phyloP scores from a whole-genome alignment of 2,329 filamentous ascomycete species.

The Scedosporium apiospermum region DNA sequence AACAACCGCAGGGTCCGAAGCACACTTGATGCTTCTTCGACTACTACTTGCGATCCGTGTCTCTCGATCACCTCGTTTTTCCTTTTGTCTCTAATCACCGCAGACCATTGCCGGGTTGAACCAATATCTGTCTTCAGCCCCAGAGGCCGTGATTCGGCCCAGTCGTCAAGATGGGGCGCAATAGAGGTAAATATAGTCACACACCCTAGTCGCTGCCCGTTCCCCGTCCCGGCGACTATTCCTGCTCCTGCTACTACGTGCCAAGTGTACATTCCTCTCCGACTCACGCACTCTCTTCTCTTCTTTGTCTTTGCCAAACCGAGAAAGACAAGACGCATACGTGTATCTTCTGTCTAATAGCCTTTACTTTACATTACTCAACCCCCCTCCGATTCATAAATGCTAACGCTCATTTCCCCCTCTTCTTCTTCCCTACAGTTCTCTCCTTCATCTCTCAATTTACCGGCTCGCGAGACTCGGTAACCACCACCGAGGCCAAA shows the following conservation, averaged over 20 bases:
- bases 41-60: neutral
- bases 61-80: neutral
- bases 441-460: slow-evolving; percentile 83
- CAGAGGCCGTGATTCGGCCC: neutral
- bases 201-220: neutral
- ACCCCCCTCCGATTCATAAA: neutral
- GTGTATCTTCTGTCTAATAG: neutral
- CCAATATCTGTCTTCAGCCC: neutral
- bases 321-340: neutral
- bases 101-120: neutral
- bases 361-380: neutral
- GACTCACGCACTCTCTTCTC: neutral
- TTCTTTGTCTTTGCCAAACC: neutral
- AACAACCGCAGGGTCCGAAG: neutral
- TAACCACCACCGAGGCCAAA: neutral
- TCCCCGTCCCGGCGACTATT: neutral
- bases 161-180: slow-evolving; percentile 1
- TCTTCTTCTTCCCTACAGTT: slow-evolving; percentile 39
- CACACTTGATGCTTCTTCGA: neutral
- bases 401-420: neutral
- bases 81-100: neutral
- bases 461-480: slow-evolving; percentile 33
- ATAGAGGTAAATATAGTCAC: slow-evolving; percentile 4
- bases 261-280: neutral
- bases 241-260: neutral